Percentiles rank a stretch among this genome's conserved stretches.
phyloP scores from a whole-genome alignment of 768 basidiomycete species.

The Boletus pseudo-olivaceus region DNA sequence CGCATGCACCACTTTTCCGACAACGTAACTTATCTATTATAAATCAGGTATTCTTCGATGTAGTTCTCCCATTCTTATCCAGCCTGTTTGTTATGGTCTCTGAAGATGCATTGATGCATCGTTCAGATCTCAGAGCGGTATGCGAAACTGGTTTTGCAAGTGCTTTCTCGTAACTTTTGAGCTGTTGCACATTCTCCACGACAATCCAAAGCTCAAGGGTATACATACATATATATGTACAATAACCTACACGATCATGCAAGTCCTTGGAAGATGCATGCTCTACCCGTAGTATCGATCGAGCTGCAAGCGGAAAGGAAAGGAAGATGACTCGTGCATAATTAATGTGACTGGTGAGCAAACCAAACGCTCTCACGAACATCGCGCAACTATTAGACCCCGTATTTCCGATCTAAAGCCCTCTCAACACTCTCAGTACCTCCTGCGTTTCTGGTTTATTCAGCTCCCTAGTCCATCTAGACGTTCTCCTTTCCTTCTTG shows the following conservation, averaged over 20 bases:
- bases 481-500: conserved; percentile 15
- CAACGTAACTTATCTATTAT: too few species aligned
- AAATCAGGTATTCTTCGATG: too few species aligned
- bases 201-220: too few species aligned
- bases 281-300: neutral
- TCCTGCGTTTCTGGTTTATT: conserved; percentile 23
- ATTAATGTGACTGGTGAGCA: too few species aligned
- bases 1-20: too few species aligned
- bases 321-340: neutral
- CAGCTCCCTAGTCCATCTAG: conserved; percentile 17
- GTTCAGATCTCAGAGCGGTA: too few species aligned
- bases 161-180: too few species aligned
- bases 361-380: neutral
- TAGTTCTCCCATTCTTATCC: neutral
- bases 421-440: conserved; percentile 13
- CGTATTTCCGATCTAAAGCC: neutral
- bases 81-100: neutral
- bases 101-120: neutral
- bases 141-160: too few species aligned
- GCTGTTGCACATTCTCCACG: too few species aligned
- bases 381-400: neutral
- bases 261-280: neutral
- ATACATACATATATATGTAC: too few species aligned
- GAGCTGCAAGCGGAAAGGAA: neutral
- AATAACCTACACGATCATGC: too few species aligned